phyloP scores from a whole-genome alignment of 306 rosid genomes.

The Inga oerstediana region DNA sequence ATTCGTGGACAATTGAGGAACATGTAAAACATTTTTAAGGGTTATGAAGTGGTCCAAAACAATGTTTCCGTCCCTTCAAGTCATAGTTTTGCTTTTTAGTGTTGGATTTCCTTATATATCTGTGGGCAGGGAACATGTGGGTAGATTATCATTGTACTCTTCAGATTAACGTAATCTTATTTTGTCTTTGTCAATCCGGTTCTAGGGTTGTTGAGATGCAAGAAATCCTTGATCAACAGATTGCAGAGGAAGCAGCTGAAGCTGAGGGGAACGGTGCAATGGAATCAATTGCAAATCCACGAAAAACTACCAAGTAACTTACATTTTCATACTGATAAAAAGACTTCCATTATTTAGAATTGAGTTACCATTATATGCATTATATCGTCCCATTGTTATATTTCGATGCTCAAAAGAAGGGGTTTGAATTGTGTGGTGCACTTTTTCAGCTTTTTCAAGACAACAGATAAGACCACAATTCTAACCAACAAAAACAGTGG shows the following conservation, averaged over 20 bases:
- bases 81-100: not conserved
- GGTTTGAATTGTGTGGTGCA: not conserved
- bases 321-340: not conserved
- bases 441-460: not conserved
- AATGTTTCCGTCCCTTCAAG: not conserved
- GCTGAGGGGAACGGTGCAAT: conserved; percentile 88
- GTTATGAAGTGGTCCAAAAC: not conserved
- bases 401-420: not conserved
- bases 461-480: not conserved
- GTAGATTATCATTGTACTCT: conserved; percentile 14
- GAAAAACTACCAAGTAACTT: conserved; percentile 61
- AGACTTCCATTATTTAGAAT: conserved; percentile 30
- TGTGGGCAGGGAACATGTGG: not conserved
- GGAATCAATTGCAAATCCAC: conserved; percentile 79
- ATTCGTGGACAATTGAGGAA: not conserved
- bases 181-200: conserved; percentile 25
- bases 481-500: not conserved
- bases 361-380: conserved; percentile 29
- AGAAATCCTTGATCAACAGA: conserved; percentile 93
- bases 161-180: conserved; percentile 29
- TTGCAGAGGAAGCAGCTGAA: conserved; percentile 98
- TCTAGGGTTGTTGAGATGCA: conserved; percentile 97
- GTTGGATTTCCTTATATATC: not conserved
- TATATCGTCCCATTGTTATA: conserved; percentile 7
- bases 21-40: not conserved